Percentiles rank a stretch among this genome's conserved stretches.
phyloP scores from a whole-genome alignment of 2,329 filamentous ascomycete species.

The Colletotrichum theobromicola region DNA sequence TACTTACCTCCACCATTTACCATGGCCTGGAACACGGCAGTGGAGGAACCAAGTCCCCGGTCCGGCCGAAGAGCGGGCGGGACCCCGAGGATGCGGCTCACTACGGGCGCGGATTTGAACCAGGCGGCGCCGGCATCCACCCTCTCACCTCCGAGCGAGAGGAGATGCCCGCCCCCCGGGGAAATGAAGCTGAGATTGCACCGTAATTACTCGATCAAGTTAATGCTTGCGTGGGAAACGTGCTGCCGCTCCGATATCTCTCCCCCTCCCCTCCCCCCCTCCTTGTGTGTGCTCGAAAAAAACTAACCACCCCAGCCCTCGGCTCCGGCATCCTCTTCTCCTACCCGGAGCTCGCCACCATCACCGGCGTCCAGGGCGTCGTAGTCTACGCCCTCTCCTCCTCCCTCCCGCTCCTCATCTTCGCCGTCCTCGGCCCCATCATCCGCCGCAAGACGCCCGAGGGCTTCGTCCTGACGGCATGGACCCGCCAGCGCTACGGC shows the following conservation, averaged over 20 bases:
- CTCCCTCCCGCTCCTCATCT: conserved; percentile 74
- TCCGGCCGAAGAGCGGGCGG: not conserved
- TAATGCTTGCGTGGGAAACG: conserved; percentile 99
- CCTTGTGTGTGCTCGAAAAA: conserved; percentile 22
- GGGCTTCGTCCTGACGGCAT: conserved; percentile 85
- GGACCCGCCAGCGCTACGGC: conserved; percentile 82
- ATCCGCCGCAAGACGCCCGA: conserved; percentile 82
- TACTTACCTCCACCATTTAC: not conserved
- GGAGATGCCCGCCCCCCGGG: conserved; percentile 45
- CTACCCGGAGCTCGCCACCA: conserved; percentile 81
- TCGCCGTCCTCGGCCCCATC: conserved; percentile 76
- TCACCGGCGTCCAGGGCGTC: conserved; percentile 79
- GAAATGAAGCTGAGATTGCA: conserved; percentile 89
- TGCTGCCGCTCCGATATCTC: conserved; percentile 79
- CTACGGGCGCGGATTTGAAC: conserved; percentile 81
- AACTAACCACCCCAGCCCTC: conserved; percentile 68
- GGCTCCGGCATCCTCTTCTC: conserved; percentile 85
- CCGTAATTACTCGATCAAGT: conserved; percentile 97
- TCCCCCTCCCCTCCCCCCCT: conserved; percentile 29
- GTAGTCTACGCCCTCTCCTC: conserved; percentile 78
- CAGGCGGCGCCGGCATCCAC: conserved; percentile 54
- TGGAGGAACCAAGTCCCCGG: not conserved
- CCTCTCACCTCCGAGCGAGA: conserved; percentile 38
- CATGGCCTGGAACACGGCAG: not conserved
- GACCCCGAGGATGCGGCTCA: conserved; percentile 66